Evolutionary conservation across 371 early-diverging fungal genomes (phyloP).

Genomic region (Funneliformis caledonium): DNA sequence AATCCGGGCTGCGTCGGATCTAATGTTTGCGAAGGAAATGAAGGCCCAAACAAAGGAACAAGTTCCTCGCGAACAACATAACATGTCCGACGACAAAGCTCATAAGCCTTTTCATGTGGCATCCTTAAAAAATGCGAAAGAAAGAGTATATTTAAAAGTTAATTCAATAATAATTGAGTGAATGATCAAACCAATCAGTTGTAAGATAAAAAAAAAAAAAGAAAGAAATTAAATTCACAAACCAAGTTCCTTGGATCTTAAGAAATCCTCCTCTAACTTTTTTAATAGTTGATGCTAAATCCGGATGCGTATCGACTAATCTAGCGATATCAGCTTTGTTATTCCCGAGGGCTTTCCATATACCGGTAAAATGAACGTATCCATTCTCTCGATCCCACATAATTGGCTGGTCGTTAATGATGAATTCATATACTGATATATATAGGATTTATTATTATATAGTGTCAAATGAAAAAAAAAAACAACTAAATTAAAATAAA

Average conservation of each 20-base stretch:
- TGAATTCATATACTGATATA: constrained; percentile 67
- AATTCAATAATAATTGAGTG: not conserved
- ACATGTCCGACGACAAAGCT: constrained; percentile 27
- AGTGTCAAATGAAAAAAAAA: not conserved
- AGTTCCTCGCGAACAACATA: constrained; percentile 27
- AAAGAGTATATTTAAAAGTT: not conserved
- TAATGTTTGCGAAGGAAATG: constrained; percentile 30
- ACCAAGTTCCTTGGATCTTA: constrained; percentile 76
- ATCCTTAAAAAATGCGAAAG: constrained; percentile 13
- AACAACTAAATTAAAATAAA: not conserved
- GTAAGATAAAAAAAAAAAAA: not conserved
- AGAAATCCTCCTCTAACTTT: constrained; percentile 74
- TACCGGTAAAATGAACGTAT: constrained; percentile 75
- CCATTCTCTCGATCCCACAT: constrained; percentile 79
- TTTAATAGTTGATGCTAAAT: constrained; percentile 56
- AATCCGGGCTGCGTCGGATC: constrained; percentile 33
- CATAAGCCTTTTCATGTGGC: constrained; percentile 31
- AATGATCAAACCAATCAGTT: not conserved
- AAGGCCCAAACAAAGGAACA: constrained; percentile 29
- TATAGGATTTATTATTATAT: not conserved
- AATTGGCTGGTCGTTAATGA: constrained; percentile 61
- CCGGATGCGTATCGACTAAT: constrained; percentile 68
- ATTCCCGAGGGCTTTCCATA: constrained; percentile 74
- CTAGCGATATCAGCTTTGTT: constrained; percentile 73
- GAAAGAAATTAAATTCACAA: not conserved